Conservation (phyloP, 306 rosid genomes). For the Pterocarpus santalinus region DNA sequence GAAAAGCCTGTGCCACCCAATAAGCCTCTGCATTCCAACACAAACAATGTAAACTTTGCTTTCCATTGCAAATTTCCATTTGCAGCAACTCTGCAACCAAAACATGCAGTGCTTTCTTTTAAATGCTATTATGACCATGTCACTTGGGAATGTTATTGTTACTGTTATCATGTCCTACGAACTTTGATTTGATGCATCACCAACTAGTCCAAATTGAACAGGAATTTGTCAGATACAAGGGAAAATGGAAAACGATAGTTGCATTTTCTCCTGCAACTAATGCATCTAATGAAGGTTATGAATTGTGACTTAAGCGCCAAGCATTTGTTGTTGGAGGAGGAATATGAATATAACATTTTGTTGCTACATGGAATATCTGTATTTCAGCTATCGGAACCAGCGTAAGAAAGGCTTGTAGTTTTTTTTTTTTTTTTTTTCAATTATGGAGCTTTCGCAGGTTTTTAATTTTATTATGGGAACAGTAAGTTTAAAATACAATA, state of each 20-base stretch:
- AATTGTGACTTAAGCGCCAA: background rate
- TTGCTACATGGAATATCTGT: background rate
- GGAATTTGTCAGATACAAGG: background rate
- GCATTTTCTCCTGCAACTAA: background rate
- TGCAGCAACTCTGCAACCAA: background rate
- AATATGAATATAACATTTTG: background rate
- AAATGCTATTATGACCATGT: background rate
- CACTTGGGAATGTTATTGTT: constrained; percentile 4
- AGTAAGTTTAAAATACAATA: too few relatives aligned
- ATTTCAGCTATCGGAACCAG: background rate
- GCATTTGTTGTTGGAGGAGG: background rate
- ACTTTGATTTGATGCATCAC: background rate
- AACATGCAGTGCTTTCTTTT: background rate
- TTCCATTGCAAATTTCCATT: constrained; percentile 25
- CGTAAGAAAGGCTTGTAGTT: too few relatives aligned
- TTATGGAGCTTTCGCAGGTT: too few relatives aligned
- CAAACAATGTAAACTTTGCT: constrained; percentile 33
- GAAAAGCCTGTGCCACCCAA: constrained; percentile 20
- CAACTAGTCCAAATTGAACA: too few relatives aligned
- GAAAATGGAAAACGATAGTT: background rate
- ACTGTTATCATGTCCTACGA: background rate
- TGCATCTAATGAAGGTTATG: background rate
- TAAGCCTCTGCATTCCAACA: background rate
- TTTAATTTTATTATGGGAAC: too few relatives aligned
- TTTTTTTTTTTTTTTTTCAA: too few relatives aligned